A percentile compares a stretch with the other conserved stretches of the same genome.
phyloP scores from a whole-genome alignment of 768 basidiomycete species.

The Hygrocybe coccinea region DNA sequence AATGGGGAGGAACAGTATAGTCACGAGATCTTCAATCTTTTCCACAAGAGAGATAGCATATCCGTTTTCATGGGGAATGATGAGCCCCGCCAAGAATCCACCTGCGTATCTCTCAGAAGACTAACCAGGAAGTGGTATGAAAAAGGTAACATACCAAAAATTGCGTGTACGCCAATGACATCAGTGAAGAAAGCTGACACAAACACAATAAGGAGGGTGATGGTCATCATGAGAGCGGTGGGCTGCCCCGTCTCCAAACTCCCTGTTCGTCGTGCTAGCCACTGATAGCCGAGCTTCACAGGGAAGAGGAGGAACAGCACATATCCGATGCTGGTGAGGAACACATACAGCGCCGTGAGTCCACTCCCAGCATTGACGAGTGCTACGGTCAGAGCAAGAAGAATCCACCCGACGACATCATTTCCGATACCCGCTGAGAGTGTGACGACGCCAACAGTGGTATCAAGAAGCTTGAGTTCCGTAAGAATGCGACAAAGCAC shows the following conservation, averaged over 20 bases:
- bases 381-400: constrained; percentile 79
- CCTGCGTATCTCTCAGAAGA: constrained; percentile 36
- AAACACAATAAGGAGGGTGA: constrained; percentile 71
- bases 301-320: constrained; percentile 63
- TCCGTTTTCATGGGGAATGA: constrained; percentile 79
- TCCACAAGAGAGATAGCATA: constrained; percentile 77
- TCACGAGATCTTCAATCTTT: constrained; percentile 84
- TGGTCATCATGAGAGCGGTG: constrained; percentile 69
- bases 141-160: constrained; percentile 44
- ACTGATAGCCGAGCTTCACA: constrained; percentile 57
- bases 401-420: constrained; percentile 73
- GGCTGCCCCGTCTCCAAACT: constrained; percentile 70
- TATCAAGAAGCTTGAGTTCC: constrained; percentile 76
- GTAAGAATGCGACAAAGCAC: constrained; percentile 82
- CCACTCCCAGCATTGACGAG: constrained; percentile 75
- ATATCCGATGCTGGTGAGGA: constrained; percentile 65
- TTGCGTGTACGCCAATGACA: constrained; percentile 73
- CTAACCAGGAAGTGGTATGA: constrained; percentile 8
- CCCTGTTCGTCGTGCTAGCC: constrained; percentile 63
- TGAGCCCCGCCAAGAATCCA: constrained; percentile 76
- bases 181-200: constrained; percentile 79
- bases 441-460: constrained; percentile 76
- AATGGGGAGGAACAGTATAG: constrained; percentile 69
- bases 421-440: constrained; percentile 82
- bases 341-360: constrained; percentile 72